A percentile compares a stretch with the other conserved stretches of the same genome.
phyloP scores from a whole-genome alignment of 176 grass and related monocot species.

The Oryza rufipogon region DNA sequence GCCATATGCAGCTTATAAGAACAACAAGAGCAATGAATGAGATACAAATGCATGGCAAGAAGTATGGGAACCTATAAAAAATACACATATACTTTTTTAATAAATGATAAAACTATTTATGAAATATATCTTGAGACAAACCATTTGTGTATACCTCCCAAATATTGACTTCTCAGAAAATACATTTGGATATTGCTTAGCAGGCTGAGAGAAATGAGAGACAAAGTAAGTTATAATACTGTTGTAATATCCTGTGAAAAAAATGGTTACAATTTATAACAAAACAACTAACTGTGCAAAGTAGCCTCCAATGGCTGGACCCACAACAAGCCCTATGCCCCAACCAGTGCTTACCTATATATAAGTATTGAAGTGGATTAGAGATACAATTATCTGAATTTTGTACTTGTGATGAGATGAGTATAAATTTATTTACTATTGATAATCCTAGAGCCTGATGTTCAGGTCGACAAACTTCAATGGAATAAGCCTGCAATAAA shows the following conservation, averaged over 20 bases:
- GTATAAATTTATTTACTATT: constrained; percentile 44
- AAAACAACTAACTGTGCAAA: constrained; percentile 62
- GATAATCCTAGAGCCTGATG: constrained; percentile 72
- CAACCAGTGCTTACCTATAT: constrained; percentile 51
- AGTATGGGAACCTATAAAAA: constrained; percentile 72
- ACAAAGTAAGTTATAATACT: background rate
- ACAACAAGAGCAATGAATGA: constrained; percentile 58
- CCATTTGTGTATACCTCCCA: constrained; percentile 50
- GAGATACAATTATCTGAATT: background rate
- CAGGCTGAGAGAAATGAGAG: constrained; percentile 46
- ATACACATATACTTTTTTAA: background rate
- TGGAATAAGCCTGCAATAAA: constrained; percentile 57
- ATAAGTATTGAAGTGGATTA: background rate
- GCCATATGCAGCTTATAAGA: constrained; percentile 67
- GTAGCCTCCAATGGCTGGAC: constrained; percentile 82
- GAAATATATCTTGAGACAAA: background rate
- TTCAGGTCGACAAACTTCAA: constrained; percentile 76
- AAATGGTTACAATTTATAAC: background rate
- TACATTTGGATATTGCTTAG: constrained; percentile 71
- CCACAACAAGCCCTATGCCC: constrained; percentile 72
- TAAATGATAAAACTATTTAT: background rate
- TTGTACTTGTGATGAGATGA: background rate
- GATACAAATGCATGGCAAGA: constrained; percentile 77
- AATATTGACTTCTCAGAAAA: constrained; percentile 61
- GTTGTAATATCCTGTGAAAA: background rate